These are phyloP conservation scores for Kodamaea jinghongensis DNA, from an alignment of 805 yeast species.

Conservation along the genomic window DNA sequence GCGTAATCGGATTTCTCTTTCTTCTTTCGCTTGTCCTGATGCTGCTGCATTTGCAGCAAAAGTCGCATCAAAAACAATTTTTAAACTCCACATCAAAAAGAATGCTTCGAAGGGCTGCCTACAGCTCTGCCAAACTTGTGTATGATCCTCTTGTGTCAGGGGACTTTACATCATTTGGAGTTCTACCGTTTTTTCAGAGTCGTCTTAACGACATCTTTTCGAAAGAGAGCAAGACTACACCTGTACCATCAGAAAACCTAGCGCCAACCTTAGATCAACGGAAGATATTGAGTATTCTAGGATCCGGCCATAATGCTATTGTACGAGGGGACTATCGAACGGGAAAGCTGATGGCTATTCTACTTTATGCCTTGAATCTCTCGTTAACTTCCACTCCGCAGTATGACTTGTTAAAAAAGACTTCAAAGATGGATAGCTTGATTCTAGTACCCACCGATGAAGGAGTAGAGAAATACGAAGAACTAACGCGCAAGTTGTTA, in stretches of 20 bases:
- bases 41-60: background rate
- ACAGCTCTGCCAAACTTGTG: conserved; percentile 1
- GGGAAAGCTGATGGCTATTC: conserved; percentile 21
- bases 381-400: conserved; percentile 19
- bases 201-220: conserved; percentile 15
- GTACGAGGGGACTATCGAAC: conserved; percentile 15
- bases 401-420: conserved; percentile 12
- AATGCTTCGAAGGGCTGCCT: background rate
- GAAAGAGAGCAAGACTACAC: conserved; percentile 1
- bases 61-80: background rate
- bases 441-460: conserved; percentile 26
- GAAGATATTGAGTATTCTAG: conserved; percentile 16
- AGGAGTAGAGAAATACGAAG: conserved; percentile 17
- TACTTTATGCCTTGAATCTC: conserved; percentile 18
- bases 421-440: conserved; percentile 15
- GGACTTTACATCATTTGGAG: conserved; percentile 20
- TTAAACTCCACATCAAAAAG: background rate
- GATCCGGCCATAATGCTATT: conserved; percentile 15
- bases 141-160: conserved; percentile 11
- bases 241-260: conserved; percentile 13
- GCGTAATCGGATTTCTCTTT: too few species aligned
- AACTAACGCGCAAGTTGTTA: conserved; percentile 11
- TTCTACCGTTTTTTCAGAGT: conserved; percentile 24
- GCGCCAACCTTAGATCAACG: conserved; percentile 22
- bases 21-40: too few species aligned